phyloP scores from a whole-genome alignment of 169 alveolate species.

The Condylostoma magnum region DNA sequence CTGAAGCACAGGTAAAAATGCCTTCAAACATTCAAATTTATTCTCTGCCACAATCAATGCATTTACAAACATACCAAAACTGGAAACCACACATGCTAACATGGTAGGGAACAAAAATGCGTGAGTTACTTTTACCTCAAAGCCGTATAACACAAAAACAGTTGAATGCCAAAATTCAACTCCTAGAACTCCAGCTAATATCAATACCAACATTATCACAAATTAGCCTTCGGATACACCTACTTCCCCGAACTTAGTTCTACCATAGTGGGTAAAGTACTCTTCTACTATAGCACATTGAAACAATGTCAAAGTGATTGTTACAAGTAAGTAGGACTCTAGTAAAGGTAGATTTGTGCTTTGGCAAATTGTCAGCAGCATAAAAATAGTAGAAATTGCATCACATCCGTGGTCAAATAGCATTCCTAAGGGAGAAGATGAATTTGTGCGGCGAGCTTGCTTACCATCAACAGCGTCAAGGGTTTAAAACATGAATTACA shows the following conservation, averaged over 20 bases:
- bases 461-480: slow-evolving; percentile 63
- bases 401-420: slow-evolving; percentile 65
- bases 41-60: not conserved
- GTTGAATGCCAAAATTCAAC: not conserved
- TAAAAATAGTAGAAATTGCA: slow-evolving; percentile 18
- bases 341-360: not conserved
- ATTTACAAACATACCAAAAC: not conserved
- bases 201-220: not conserved
- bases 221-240: slow-evolving; percentile 30
- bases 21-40: not conserved
- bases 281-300: slow-evolving; percentile 23
- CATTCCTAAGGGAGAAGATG: slow-evolving; percentile 52
- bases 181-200: not conserved
- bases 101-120: not conserved
- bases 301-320: not conserved
- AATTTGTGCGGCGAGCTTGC: slow-evolving; percentile 49
- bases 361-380: not conserved
- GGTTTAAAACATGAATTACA: slow-evolving; percentile 32
- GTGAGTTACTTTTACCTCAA: too few relatives aligned
- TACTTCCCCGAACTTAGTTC: slow-evolving; percentile 3
- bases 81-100: not conserved
- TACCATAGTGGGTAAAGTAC: slow-evolving; percentile 17
- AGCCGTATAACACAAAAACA: not conserved
- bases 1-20: slow-evolving; percentile 18
- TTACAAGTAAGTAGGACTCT: not conserved